Conservation (phyloP, 1,284 basidiomycete genomes). For the Amylostereum chailletii region DNA sequence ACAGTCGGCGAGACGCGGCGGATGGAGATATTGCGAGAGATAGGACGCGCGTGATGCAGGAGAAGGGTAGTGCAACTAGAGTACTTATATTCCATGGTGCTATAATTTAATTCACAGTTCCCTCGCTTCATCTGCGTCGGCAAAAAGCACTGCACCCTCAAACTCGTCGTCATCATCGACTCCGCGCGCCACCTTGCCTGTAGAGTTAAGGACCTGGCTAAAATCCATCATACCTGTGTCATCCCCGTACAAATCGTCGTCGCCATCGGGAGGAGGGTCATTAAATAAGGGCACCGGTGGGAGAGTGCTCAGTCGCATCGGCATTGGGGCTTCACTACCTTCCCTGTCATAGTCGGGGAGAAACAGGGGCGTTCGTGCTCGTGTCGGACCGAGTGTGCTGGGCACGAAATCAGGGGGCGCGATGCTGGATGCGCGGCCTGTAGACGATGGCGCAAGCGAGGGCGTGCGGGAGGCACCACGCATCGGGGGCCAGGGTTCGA, state of each 20-base stretch:
- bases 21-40: conserved; percentile 64
- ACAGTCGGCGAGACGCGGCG: conserved; percentile 50
- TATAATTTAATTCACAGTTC: conserved; percentile 34
- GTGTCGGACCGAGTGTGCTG: conserved; percentile 8
- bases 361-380: conserved; percentile 49
- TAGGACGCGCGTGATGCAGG: conserved; percentile 51
- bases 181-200: conserved; percentile 41
- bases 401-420: conserved; percentile 23
- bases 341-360: conserved; percentile 52
- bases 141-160: conserved; percentile 65
- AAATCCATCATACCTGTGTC: conserved; percentile 55
- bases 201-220: conserved; percentile 60
- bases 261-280: conserved; percentile 21
- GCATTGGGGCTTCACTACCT: conserved; percentile 28
- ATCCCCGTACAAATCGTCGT: conserved; percentile 28
- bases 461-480: conserved; percentile 28
- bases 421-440: conserved; percentile 24
- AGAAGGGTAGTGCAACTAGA: neutral
- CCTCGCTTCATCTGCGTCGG: conserved; percentile 68
- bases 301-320: conserved; percentile 20
- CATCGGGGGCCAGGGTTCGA: conserved; percentile 65
- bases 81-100: conserved; percentile 2
- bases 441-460: conserved; percentile 22
- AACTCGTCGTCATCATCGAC: conserved; percentile 70
- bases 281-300: conserved; percentile 39